Percentiles rank a stretch among this genome's conserved stretches.
Evolutionary conservation across 176 grass and related monocot species (phyloP).

Genomic region (Oryza longistaminata): DNA sequence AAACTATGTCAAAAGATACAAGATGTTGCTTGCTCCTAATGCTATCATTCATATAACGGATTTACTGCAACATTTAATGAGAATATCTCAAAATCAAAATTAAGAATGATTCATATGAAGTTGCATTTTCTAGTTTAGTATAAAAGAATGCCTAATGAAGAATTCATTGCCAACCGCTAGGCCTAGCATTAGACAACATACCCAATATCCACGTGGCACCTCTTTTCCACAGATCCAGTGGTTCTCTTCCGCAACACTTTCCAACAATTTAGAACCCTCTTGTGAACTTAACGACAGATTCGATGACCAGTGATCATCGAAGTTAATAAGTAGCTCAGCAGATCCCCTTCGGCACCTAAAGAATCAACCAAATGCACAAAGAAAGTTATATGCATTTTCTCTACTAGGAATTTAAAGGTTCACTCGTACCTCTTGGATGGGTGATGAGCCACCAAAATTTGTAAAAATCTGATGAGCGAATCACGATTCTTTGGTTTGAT

Average conservation of each 20-base stretch:
- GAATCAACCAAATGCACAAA: conserved; percentile 28
- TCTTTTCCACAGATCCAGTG: conserved; percentile 80
- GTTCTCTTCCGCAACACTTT: conserved; percentile 49
- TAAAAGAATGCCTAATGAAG: not conserved
- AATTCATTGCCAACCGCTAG: not conserved
- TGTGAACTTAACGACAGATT: conserved; percentile 56
- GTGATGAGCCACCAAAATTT: conserved; percentile 95
- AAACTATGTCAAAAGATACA: conserved; percentile 5
- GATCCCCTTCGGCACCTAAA: conserved; percentile 86
- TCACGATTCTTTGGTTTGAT: conserved; percentile 75
- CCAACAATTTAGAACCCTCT: conserved; percentile 50
- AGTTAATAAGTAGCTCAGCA: conserved; percentile 85
- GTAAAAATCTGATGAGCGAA: conserved; percentile 82
- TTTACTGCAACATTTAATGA: not conserved
- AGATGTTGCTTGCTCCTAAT: not conserved
- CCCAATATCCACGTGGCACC: conserved; percentile 93
- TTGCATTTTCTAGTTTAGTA: not conserved
- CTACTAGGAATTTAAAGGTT: conserved; percentile 19
- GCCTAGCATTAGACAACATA: conserved; percentile 35
- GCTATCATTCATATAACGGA: not conserved
- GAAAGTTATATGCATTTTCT: conserved; percentile 12
- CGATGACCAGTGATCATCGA: conserved; percentile 93
- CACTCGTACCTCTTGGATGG: conserved; percentile 89
- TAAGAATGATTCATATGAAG: not conserved
- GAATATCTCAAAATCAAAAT: conserved; percentile 15